phyloP scores from a whole-genome alignment of 169 alveolate genomes.

The Cryptosporidium xiaoi region DNA sequence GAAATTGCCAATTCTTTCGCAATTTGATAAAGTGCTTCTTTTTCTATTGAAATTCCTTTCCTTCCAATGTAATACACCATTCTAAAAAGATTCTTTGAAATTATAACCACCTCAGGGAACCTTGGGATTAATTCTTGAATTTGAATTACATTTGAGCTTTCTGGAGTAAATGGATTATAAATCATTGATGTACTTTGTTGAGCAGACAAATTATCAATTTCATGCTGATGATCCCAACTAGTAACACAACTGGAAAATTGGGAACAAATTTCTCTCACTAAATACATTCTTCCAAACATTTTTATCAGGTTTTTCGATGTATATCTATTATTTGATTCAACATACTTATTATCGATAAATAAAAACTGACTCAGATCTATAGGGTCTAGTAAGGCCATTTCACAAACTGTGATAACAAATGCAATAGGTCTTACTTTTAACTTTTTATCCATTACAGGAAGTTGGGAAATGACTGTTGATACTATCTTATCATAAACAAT shows the following conservation, averaged over 20 bases:
- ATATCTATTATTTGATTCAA: background rate
- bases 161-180: constrained; percentile 23
- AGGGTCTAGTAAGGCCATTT: constrained; percentile 65
- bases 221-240: background rate
- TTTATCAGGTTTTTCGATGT: constrained; percentile 3
- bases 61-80: constrained; percentile 23
- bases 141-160: constrained; percentile 8
- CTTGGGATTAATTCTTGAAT: constrained; percentile 61
- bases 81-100: constrained; percentile 35
- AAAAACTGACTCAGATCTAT: constrained; percentile 55
- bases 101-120: constrained; percentile 40
- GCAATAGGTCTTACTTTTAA: constrained; percentile 36
- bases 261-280: constrained; percentile 29
- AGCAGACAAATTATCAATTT: background rate
- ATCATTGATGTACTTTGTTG: background rate
- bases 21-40: constrained; percentile 22
- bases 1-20: constrained; percentile 61
- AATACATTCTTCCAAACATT: constrained; percentile 26
- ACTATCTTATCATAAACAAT: constrained; percentile 40
- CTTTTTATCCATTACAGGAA: constrained; percentile 36
- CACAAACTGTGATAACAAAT: constrained; percentile 59
- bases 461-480: constrained; percentile 55
- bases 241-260: constrained; percentile 21
- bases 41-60: constrained; percentile 17
- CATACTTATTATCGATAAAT: background rate